These are phyloP conservation scores for Hypoxylon sp. DNA, from an alignment of 2,329 filamentous ascomycete genomes.

Conservation along the genomic window DNA sequence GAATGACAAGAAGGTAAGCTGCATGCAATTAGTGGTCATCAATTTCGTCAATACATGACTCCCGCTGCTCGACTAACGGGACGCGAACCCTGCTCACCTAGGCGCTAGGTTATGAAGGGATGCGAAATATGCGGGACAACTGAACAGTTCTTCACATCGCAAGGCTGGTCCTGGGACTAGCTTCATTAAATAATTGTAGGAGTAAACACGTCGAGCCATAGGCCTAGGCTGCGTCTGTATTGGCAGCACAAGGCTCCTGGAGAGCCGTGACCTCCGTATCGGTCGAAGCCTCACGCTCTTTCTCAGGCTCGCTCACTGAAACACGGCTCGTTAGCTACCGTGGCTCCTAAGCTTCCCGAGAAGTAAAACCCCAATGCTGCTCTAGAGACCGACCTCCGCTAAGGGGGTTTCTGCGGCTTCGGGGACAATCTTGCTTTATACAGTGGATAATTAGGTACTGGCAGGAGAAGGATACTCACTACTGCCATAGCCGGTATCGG, in stretches of 20 bases:
- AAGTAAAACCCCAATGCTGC: background rate
- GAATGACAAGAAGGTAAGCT: constrained; percentile 17
- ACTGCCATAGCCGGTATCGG: constrained; percentile 67
- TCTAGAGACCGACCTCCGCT: background rate
- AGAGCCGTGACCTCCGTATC: constrained; percentile 10
- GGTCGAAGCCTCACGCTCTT: constrained; percentile 16
- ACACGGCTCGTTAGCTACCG: constrained; percentile 10
- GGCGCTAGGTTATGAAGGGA: background rate
- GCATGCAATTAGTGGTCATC: constrained; percentile 26
- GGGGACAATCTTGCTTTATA: background rate
- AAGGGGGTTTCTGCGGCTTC: background rate
- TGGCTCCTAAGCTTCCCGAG: background rate
- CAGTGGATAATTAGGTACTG: background rate
- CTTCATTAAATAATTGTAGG: constrained; percentile 6
- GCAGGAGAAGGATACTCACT: constrained; percentile 44
- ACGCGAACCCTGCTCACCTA: constrained; percentile 1
- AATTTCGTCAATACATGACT: constrained; percentile 31
- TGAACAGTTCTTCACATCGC: constrained; percentile 9
- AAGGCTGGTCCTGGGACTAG: constrained; percentile 6
- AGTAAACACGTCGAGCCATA: constrained; percentile 7
- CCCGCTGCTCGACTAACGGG: constrained; percentile 12
- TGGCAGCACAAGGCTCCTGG: constrained; percentile 3
- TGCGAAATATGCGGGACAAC: constrained; percentile 10
- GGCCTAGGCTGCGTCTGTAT: constrained; percentile 14
- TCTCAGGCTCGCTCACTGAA: constrained; percentile 38